A percentile compares a stretch with the other conserved stretches of the same genome.
phyloP scores from a whole-genome alignment of 345 rosid genomes.

The Boechera retrofracta region DNA sequence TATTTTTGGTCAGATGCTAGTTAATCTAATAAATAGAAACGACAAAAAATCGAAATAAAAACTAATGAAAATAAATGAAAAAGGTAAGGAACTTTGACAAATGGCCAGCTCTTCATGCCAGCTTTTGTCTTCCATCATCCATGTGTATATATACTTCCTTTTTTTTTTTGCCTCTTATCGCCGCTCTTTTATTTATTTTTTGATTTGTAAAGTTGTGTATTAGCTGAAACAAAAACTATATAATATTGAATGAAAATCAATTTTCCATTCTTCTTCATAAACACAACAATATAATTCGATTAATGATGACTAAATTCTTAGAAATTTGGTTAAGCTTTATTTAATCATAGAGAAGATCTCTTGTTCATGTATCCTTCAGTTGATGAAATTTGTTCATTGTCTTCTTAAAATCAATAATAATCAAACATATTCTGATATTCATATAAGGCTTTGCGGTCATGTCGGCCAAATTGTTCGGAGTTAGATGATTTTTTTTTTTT shows the following conservation, averaged over 20 bases:
- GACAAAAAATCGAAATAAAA: slow-evolving; percentile 2
- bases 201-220: background rate
- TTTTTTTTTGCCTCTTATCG: background rate
- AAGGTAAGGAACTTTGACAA: slow-evolving; percentile 41
- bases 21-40: slow-evolving; percentile 17
- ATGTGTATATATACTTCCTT: slow-evolving; percentile 33
- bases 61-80: background rate
- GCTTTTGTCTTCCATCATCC: slow-evolving; percentile 49
- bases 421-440: slow-evolving; percentile 12
- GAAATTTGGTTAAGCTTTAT: background rate
- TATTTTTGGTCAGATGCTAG: slow-evolving; percentile 9
- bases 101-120: slow-evolving; percentile 47
- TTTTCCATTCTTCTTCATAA: too few species aligned
- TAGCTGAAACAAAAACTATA: background rate
- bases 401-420: background rate
- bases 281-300: too few species aligned
- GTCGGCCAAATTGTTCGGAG: slow-evolving; percentile 33
- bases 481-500: background rate
- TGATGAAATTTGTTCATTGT: background rate
- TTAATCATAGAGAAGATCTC: background rate
- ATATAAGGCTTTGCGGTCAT: slow-evolving; percentile 21
- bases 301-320: too few species aligned
- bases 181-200: background rate
- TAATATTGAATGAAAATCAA: background rate
- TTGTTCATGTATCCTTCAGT: background rate